phyloP scores from a whole-genome alignment of 2,329 filamentous ascomycete species.

The Colletotrichum sp. region DNA sequence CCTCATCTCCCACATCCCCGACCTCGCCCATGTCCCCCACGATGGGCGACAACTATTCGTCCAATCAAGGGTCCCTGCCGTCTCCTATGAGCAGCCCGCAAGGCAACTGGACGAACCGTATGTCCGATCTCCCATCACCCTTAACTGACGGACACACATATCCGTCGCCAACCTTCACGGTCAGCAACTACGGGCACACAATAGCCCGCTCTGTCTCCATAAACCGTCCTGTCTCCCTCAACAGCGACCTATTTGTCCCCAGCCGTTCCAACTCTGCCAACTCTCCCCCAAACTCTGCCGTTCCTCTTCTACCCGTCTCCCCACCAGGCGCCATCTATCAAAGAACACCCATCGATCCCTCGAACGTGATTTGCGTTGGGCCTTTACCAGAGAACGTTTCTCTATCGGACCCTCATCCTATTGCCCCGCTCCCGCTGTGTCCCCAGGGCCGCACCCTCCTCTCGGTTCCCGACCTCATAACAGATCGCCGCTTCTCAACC shows the following conservation, averaged over 20 bases:
- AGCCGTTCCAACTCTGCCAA: constrained; percentile 32
- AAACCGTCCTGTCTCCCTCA: constrained; percentile 16
- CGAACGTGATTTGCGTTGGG: constrained; percentile 59
- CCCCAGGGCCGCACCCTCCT: constrained; percentile 28
- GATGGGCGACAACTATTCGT: constrained; percentile 39
- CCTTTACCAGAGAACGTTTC: constrained; percentile 55
- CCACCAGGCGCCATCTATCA: constrained; percentile 42
- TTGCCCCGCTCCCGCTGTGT: constrained; percentile 26
- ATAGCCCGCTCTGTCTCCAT: background rate
- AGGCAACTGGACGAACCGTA: constrained; percentile 45
- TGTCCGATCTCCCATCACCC: constrained; percentile 47
- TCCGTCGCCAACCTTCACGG: constrained; percentile 26
- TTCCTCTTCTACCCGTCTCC: constrained; percentile 26
- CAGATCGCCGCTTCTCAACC: constrained; percentile 25
- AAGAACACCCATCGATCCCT: constrained; percentile 55
- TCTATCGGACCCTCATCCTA: constrained; percentile 33
- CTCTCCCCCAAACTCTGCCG: constrained; percentile 24
- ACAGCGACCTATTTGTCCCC: constrained; percentile 29
- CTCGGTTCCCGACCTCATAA: background rate
- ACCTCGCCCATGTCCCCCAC: constrained; percentile 27
- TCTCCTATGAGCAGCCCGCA: constrained; percentile 55
- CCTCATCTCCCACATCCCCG: constrained; percentile 26
- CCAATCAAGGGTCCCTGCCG: constrained; percentile 45
- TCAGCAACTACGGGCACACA: constrained; percentile 21
- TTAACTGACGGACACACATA: constrained; percentile 29